A percentile compares a stretch with the other conserved stretches of the same genome.
phyloP scores from a whole-genome alignment of 2,329 filamentous ascomycete species.

The Cytospora chrysosperma region DNA sequence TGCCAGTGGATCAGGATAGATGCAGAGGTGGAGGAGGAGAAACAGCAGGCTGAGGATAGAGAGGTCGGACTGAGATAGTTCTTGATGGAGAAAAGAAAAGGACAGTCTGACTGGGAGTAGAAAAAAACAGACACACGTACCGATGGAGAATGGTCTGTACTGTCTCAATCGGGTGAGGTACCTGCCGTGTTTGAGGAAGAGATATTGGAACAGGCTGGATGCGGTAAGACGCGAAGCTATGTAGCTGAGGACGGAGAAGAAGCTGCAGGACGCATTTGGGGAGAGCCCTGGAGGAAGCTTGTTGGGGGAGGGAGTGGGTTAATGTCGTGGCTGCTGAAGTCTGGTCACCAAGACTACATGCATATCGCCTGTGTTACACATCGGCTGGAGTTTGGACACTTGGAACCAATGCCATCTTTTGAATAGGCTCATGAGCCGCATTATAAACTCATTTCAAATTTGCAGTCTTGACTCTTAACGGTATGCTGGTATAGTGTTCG shows the following conservation, averaged over 20 bases:
- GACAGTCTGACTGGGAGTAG: not conserved
- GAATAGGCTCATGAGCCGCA: too few species aligned
- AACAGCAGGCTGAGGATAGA: not conserved
- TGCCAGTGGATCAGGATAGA: not conserved
- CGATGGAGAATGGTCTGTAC: not conserved
- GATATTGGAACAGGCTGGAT: constrained; percentile 1
- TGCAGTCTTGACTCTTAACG: too few species aligned
- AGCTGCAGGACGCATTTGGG: too few species aligned
- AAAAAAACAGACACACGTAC: not conserved
- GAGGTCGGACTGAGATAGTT: not conserved
- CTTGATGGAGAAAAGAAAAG: not conserved
- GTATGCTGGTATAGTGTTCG: too few species aligned
- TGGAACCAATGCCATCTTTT: too few species aligned
- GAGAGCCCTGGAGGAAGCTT: not conserved
- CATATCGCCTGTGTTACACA: too few species aligned
- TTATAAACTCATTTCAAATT: too few species aligned
- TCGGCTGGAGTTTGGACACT: too few species aligned
- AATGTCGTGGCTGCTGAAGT: not conserved
- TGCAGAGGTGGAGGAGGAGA: not conserved
- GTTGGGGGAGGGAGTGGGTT: not conserved
- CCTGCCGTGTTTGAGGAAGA: not conserved
- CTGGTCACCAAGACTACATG: too few species aligned
- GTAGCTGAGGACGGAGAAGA: constrained; percentile 6
- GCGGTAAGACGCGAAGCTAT: constrained; percentile 1
- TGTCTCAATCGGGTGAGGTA: constrained; percentile 2